phyloP scores from a whole-genome alignment of 768 basidiomycete species.

The Cystobasidium ongulense region DNA sequence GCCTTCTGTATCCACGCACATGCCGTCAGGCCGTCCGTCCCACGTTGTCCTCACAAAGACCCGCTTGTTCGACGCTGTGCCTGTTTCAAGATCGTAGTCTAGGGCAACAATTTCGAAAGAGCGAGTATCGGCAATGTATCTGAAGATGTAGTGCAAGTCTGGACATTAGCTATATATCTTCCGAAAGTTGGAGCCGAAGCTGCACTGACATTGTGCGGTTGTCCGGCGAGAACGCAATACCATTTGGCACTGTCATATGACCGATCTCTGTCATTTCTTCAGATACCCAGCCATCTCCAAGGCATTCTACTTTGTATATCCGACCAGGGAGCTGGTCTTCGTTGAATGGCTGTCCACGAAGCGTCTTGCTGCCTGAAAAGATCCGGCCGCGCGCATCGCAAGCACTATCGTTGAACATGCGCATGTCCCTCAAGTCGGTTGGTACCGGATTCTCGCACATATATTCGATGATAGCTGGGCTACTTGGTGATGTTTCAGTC shows the following conservation, averaged over 20 bases:
- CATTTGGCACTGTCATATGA: constrained; percentile 1
- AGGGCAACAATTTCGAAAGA: background rate
- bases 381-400: background rate
- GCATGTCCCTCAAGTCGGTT: background rate
- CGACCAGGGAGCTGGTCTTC: background rate
- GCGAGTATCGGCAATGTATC: constrained; percentile 1
- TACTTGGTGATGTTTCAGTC: background rate
- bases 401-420: constrained; percentile 4
- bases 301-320: background rate
- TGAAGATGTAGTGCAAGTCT: background rate
- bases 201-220: background rate
- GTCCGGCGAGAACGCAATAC: background rate
- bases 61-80: background rate
- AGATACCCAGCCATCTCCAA: background rate
- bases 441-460: constrained; percentile 3
- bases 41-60: background rate
- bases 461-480: background rate
- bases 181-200: background rate
- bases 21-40: background rate
- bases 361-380: background rate
- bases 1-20: background rate
- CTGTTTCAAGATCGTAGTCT: constrained; percentile 4
- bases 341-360: background rate
- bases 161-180: background rate
- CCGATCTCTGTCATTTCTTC: background rate